Evolutionary conservation across 805 yeast genomes (phyloP).

Genomic region (Blastobotrys muscicola): DNA sequence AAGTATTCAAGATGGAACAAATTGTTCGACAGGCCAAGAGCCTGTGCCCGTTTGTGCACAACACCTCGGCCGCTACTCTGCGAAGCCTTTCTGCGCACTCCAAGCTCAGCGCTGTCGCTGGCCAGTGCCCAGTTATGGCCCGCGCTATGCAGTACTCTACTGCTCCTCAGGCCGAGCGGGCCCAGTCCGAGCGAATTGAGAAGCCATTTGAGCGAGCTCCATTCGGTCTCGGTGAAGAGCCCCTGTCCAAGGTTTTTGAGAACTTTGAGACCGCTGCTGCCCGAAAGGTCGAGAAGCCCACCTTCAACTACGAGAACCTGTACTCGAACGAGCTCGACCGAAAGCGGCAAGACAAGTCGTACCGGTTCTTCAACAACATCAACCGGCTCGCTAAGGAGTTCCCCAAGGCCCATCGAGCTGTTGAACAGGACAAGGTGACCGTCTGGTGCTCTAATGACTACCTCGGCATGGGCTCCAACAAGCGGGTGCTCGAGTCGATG

Average conservation of each 20-base stretch:
- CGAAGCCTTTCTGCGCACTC: slow-evolving; percentile 40
- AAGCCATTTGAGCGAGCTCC: no score
- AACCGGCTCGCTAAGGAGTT: slow-evolving; percentile 90
- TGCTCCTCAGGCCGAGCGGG: slow-evolving; percentile 12
- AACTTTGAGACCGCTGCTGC: slow-evolving; percentile 7
- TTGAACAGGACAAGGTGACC: slow-evolving; percentile 72
- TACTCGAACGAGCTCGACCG: slow-evolving; percentile 56
- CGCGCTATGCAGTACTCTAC: slow-evolving; percentile 44
- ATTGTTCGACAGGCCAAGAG: slow-evolving; percentile 65
- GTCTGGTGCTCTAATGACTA: slow-evolving; percentile 99
- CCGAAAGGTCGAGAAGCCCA: background rate
- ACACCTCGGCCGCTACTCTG: slow-evolving; percentile 47
- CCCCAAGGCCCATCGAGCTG: slow-evolving; percentile 81
- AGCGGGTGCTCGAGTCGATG: slow-evolving; percentile 65
- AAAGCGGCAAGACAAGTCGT: slow-evolving; percentile 83
- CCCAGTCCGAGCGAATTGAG: slow-evolving; percentile 1
- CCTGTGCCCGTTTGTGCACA: slow-evolving; percentile 75
- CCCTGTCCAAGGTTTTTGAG: slow-evolving; percentile 1
- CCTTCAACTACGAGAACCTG: slow-evolving; percentile 63
- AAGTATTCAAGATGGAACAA: slow-evolving; percentile 51
- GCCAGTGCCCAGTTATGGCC: slow-evolving; percentile 85
- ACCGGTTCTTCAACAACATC: slow-evolving; percentile 93
- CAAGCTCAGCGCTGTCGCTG: slow-evolving; percentile 47
- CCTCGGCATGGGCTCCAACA: slow-evolving; percentile 86
- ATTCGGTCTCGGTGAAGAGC: no score